Evolutionary conservation across 129 eudicot genomes (phyloP), one percentile per base, ranked within the genome.

Genomic region (Helianthus annuus): DNA sequence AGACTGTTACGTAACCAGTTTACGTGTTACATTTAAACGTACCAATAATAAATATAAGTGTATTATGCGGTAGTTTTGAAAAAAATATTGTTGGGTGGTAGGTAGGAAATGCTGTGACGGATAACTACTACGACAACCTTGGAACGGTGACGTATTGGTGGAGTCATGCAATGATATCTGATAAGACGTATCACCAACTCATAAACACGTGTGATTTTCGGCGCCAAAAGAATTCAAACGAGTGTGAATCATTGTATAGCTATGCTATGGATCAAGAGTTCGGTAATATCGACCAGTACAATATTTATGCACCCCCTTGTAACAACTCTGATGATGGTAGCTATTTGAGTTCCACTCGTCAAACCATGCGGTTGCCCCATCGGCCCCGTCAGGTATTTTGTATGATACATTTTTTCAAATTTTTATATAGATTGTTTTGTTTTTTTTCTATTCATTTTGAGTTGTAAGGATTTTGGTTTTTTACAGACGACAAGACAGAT

Each of bases 81-180:
- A 0, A 19, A 19, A 19, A 19, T 19, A 19, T 19, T 19, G 15
- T 36, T 36, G 0, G 24, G 36, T 67, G 75, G 70, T 68, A 94
- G 99, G 99, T 90, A n/a, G 99, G 99, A 32, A 94, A 94, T 78
- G 99, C 99, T 2, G 99, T 90, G 65, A 94, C 97, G 0, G 99
- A 94, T 80, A 86, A 90, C 70, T 85, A 94, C 84, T 94, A 94
- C 48, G 99, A 94, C 80, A 94, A 94, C 82, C 79, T 94, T 11
- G 99, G 99, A 75, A 94, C 99, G 5, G 97, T 94, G 73, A 86
- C 88, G 4, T 94, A 90, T 65, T 94, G 97, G 99, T 94, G 99
- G 99, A 94, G 96, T 85, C 99, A 94, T 57, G 99, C 99, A 19
- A 94, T 94, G 99, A 94, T 94, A 61, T 94, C 99, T 9, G 99